Evolutionary conservation across 768 basidiomycete species (phyloP).

Genomic region (Gautieria morchelliformis): DNA sequence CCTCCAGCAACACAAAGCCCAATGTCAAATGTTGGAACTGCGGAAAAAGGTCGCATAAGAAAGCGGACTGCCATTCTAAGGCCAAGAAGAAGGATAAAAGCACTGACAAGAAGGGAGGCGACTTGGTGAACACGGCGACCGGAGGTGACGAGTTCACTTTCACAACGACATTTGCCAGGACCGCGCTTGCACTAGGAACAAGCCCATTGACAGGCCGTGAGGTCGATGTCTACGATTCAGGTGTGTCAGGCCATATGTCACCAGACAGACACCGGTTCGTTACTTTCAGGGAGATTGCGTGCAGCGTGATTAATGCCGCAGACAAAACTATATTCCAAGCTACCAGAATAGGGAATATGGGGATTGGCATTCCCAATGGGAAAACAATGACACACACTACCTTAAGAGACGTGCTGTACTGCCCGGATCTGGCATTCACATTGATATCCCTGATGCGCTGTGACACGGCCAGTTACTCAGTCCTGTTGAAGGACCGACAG

Average conservation of each 20-base stretch:
- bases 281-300: neutral
- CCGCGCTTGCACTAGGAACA: too few relatives aligned
- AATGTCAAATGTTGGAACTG: slow-evolving; percentile 13
- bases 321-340: too few relatives aligned
- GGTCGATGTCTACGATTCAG: too few relatives aligned
- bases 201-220: too few relatives aligned
- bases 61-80: too few relatives aligned
- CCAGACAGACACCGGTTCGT: neutral
- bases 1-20: neutral
- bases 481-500: neutral
- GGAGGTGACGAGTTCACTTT: neutral
- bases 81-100: slow-evolving; percentile 8
- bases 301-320: too few relatives aligned
- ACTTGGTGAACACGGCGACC: neutral
- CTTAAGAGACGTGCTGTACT: too few relatives aligned
- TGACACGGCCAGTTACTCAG: neutral
- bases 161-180: neutral
- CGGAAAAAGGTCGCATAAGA: slow-evolving; percentile 10
- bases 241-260: too few relatives aligned
- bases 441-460: neutral
- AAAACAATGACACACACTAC: too few relatives aligned
- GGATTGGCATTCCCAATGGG: too few relatives aligned
- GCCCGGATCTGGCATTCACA: too few relatives aligned
- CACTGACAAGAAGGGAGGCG: slow-evolving; percentile 17
- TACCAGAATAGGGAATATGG: too few relatives aligned